phyloP scores from a whole-genome alignment of 768 basidiomycete species.

The Rhizopogon roseolus region DNA sequence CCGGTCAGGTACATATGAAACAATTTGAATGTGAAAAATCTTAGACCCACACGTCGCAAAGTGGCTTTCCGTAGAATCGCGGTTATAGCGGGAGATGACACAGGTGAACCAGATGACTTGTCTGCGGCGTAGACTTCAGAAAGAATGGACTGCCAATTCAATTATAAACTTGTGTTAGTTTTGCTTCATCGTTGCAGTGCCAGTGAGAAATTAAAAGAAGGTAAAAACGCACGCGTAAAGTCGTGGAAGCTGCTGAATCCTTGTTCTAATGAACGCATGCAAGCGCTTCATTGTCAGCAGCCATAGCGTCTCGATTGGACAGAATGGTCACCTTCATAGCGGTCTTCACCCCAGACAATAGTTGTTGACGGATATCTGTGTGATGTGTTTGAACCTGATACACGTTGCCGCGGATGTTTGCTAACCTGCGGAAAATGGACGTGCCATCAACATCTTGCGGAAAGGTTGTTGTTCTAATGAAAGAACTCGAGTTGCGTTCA shows the following conservation, averaged over 20 bases:
- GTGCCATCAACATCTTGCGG: background rate
- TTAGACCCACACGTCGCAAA: slow-evolving; percentile 48
- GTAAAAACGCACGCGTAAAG: slow-evolving; percentile 45
- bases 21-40: background rate
- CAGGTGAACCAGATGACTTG: slow-evolving; percentile 42
- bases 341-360: slow-evolving; percentile 51
- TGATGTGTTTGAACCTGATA: background rate
- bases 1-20: slow-evolving; percentile 4
- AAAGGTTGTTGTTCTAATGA: background rate
- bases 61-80: slow-evolving; percentile 55
- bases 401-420: background rate
- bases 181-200: background rate
- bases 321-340: slow-evolving; percentile 64
- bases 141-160: slow-evolving; percentile 48
- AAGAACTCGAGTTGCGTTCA: background rate
- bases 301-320: background rate
- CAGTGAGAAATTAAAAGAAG: too few relatives aligned
- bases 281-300: background rate
- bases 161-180: background rate
- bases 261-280: slow-evolving; percentile 37
- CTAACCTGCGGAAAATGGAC: background rate
- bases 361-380: slow-evolving; percentile 48
- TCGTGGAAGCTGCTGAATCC: slow-evolving; percentile 51
- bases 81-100: slow-evolving; percentile 46
- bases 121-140: slow-evolving; percentile 67